These are phyloP conservation scores for Obba rivulosa DNA, from an alignment of 768 basidiomycete genomes.

Conservation along the genomic window DNA sequence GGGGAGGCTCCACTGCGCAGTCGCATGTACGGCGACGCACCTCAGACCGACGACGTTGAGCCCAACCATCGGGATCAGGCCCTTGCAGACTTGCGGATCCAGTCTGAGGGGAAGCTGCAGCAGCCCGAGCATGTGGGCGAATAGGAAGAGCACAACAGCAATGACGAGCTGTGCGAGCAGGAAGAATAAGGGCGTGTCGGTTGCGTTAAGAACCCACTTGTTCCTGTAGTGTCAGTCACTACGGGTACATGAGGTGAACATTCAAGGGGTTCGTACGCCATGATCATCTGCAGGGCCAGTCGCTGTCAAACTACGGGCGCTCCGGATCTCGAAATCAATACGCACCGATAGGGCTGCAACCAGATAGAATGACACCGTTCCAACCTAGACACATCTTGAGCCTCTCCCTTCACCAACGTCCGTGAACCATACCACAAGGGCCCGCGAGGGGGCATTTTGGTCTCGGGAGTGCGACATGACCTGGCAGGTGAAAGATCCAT, in stretches of 20 bases:
- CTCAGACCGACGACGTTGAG: constrained; percentile 82
- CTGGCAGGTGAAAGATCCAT: too few species aligned
- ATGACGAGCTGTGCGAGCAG: constrained; percentile 76
- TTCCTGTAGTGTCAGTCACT: constrained; percentile 45
- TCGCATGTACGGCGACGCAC: constrained; percentile 33
- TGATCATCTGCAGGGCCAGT: constrained; percentile 76
- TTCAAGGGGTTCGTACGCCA: constrained; percentile 55
- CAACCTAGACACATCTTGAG: constrained; percentile 38
- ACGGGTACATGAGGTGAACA: not conserved
- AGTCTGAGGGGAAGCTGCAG: constrained; percentile 64
- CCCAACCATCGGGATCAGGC: constrained; percentile 67
- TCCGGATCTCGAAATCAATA: constrained; percentile 14
- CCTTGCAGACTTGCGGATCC: constrained; percentile 60
- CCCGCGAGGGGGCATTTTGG: constrained; percentile 34
- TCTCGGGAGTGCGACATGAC: constrained; percentile 15
- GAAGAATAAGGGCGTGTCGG: constrained; percentile 80
- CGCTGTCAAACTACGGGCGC: not conserved
- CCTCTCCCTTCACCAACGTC: not conserved
- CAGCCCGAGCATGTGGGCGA: constrained; percentile 56
- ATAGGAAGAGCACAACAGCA: constrained; percentile 69
- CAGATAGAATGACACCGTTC: constrained; percentile 80
- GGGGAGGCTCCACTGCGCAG: not conserved
- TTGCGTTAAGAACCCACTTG: constrained; percentile 85
- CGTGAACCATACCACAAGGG: constrained; percentile 36
- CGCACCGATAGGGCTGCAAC: constrained; percentile 83